These are phyloP conservation scores for Exophiala xenobiotica DNA, from an alignment of 2,329 filamentous ascomycete species.

Conservation along the genomic window DNA sequence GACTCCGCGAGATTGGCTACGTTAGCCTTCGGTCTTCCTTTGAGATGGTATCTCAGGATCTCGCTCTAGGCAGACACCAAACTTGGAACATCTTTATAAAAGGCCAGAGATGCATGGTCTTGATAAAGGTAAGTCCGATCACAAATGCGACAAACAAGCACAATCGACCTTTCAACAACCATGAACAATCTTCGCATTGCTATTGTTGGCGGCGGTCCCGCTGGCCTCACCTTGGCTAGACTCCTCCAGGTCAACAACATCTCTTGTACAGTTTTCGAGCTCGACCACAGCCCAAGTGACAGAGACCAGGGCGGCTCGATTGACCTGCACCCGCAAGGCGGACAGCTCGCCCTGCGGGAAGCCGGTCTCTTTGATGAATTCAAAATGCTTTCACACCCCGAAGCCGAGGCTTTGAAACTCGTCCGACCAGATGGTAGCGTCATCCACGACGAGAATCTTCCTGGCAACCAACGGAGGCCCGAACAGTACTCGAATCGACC, in stretches of 20 bases:
- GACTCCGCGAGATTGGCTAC: no score
- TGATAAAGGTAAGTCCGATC: no score
- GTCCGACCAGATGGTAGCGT: constrained; percentile 43
- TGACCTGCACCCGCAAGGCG: constrained; percentile 54
- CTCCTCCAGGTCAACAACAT: constrained; percentile 51
- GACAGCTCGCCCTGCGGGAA: constrained; percentile 53
- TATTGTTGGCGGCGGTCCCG: constrained; percentile 52
- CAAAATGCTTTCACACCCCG: constrained; percentile 51
- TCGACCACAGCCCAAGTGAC: constrained; percentile 41
- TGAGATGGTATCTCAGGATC: background rate
- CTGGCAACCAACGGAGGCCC: background rate
- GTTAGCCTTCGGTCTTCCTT: background rate
- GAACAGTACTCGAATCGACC: constrained; percentile 40
- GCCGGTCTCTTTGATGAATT: constrained; percentile 54
- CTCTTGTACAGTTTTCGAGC: constrained; percentile 53
- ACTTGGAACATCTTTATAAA: no score
- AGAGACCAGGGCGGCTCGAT: constrained; percentile 54
- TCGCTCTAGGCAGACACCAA: no score
- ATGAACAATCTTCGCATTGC: constrained; percentile 37
- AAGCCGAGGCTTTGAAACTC: constrained; percentile 52
- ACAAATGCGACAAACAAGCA: background rate
- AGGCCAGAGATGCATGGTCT: no score
- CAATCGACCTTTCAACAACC: background rate
- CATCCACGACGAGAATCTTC: constrained; percentile 33
- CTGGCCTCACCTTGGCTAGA: constrained; percentile 53